Base-by-base conservation (phyloP, 1,139 yeast species). In the Taphrina betulina region DNA sequence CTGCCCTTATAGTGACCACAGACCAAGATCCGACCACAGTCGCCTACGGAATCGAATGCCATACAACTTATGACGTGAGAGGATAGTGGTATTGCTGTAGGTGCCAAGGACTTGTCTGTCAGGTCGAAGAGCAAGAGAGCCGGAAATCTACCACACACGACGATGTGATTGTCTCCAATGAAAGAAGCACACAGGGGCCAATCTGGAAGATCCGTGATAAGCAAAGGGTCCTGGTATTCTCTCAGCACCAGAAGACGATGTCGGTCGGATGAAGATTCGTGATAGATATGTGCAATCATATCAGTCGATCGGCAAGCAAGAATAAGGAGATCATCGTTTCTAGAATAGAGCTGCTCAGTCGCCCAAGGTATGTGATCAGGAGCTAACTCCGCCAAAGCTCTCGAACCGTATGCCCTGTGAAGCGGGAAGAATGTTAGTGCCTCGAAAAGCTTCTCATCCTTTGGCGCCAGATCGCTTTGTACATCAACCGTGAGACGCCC, bases 1-100 rank as follows among this genome's bases (percentile, higher is more conserved):
- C 48, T 17, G n/a, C 48, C 48, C 17, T 43, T 43, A 37, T 43
- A 43, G 29, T 43, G 48, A 5, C 48, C 48, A 31, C 48, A 29
- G 12, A 43, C 37, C 16, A 43, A 28, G 1, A 43, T 20, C 5
- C 14, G 14, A 7, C 14, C 7, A 3, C 20, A 19, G 12, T 20
- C 19, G 3, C 5, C 22, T 16, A 7, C 17, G 20, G 26, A 7
- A 14, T 31, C 38, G 12, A 43, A 2, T 2, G 48, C 29, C 16
- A 43, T n/a, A 20, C 48, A 43, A 7, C 31, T 29, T 24, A 43
- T 43, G 1, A 37, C 31, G 17, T 43, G 48, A 31, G 34, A 23
- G 16, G 48, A 43, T 2, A 43, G 48, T 3, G 48, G 48, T 3
- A 43, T 10, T 24, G 37, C 48, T 19, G n/a, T 14, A 5, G 38